Evolutionary conservation across 352 stramenopile genomes (phyloP), one percentile per base, ranked within the genome.

Genomic region (Globisporangium canariense): DNA sequence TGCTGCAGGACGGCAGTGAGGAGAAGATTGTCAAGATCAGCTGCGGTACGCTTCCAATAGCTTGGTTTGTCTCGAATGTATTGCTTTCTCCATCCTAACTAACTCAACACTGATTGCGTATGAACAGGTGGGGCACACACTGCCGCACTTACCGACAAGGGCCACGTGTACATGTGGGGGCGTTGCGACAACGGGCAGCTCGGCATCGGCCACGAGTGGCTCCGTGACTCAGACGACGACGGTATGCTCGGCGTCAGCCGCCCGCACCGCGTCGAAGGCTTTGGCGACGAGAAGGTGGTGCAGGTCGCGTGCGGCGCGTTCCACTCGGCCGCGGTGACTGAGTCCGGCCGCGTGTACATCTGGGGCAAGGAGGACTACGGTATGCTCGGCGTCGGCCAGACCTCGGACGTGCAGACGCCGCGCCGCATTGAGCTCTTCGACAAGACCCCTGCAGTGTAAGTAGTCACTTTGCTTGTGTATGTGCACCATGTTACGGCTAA

Each of bases 291-390:
- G 49, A 88, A 88, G 58, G 81, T 93, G 16, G 78, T 91, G 7
- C 86, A 93, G 64, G 82, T 94, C 53, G 82, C 86, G 22, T 92
- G 83, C 11, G 86, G 86, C 32, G 86, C 86, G 10, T 94, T 94
- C 69, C 86, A 94, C 71, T 88, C 86, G 34, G 86, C 86, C 20
- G 86, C 83, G 51, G 78, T 94, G 53, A 93, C 82, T 2, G 80
- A 87, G 9, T 73, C 78, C 5, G 86, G 83, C 28, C 64, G 64
- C 16, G 77, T 94, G 8, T 94, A 83, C 77, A 88, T 91, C 49
- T 94, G 86, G 86, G 82, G 82, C 54, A 93, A 94, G 72, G 86
- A 94, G 57, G 88, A 96, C 70, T 92, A 93, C 59, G 88, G 88
- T 43, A 94, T 95, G 87, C 81, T 96, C 18, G 86, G 86, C 20